Base-by-base conservation (phyloP, 495 filamentous ascomycete species). In the Tuber microsphaerosporum region DNA sequence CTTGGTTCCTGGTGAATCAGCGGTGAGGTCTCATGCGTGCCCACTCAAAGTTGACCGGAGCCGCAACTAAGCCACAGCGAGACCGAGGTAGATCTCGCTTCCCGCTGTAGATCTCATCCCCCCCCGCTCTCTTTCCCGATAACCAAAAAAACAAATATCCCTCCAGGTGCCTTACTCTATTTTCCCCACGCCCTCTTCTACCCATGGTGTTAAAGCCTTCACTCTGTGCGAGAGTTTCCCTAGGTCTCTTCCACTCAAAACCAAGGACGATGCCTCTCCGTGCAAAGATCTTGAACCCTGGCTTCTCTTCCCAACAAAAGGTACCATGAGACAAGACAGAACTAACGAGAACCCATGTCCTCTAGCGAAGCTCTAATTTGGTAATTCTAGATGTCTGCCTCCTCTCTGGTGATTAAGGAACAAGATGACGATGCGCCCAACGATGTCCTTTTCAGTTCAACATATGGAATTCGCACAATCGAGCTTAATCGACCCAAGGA, bases 401-500 rank as follows among this genome's bases (percentile, higher is more conserved):
- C 80, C 48, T 78, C 80, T 43, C 76, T 73, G 16, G 71, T 71
- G 31, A 85, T 86, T 72, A 88, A 86, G 83, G 88, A 90, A 77
- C 83, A 87, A 41, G 84, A 86, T 42, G 88, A 86, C 48, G 92
- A 97, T 85, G 91, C 93, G 26, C 89, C 91, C 79, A 90, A 94
- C 77, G 96, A 99, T 88, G 95, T 99, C 74, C 86, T 97, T 70
- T 98, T 99, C 88, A 88, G 89, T 83, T 90, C 89, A 75, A 86
- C 90, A 80, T 95, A 95, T 86, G 95, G 94, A 72, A 87, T 98
- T 51, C 92, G 95, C 73, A 92, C 91, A 80, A 91, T 99, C 82
- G 92, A 97, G 85, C 92, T 99, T 75, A 98, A 99, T 86, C 90
- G 95, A 43, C 95, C 94, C 19, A 87, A 87, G 80, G 97, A 97